Conservation (phyloP, 257 asterid species). For the Nicotiana tomentosiformis region DNA sequence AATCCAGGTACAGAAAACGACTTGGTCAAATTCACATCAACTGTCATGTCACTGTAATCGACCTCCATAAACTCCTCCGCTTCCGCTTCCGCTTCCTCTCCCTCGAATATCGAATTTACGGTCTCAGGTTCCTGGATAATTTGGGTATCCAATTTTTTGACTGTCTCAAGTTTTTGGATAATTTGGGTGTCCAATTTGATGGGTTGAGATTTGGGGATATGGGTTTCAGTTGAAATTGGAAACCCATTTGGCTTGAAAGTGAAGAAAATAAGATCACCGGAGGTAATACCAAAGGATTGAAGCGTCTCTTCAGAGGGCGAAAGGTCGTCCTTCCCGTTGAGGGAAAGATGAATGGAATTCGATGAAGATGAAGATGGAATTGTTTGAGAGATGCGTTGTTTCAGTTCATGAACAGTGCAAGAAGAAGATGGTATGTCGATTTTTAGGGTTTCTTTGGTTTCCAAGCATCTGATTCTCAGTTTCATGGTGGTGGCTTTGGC, state of each 20-base stretch:
- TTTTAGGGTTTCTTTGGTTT: constrained; percentile 57
- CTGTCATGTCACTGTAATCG: constrained; percentile 22
- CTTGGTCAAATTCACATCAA: constrained; percentile 23
- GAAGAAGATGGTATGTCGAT: constrained; percentile 43
- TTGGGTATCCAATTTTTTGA: not conserved
- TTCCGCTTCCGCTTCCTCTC: constrained; percentile 23
- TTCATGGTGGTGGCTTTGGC: constrained; percentile 43
- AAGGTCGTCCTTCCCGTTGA: constrained; percentile 66
- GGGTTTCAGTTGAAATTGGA: constrained; percentile 5
- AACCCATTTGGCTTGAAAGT: constrained; percentile 22
- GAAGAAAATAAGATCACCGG: constrained; percentile 69
- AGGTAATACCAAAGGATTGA: constrained; percentile 55
- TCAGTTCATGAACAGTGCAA: constrained; percentile 41
- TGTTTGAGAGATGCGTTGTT: constrained; percentile 29
- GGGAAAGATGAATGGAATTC: constrained; percentile 61
- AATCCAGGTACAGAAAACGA: constrained; percentile 79
- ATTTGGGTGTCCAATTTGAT: not conserved
- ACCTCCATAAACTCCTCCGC: constrained; percentile 11
- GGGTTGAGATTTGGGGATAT: constrained; percentile 3
- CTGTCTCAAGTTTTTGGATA: not conserved
- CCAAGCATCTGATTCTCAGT: constrained; percentile 54
- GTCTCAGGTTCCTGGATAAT: not conserved
- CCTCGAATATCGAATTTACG: not conserved
- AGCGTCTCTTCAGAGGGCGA: constrained; percentile 40
- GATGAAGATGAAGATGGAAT: constrained; percentile 32